phyloP scores from a whole-genome alignment of 2,329 filamentous ascomycete species.

The Albifimbria verrucaria region DNA sequence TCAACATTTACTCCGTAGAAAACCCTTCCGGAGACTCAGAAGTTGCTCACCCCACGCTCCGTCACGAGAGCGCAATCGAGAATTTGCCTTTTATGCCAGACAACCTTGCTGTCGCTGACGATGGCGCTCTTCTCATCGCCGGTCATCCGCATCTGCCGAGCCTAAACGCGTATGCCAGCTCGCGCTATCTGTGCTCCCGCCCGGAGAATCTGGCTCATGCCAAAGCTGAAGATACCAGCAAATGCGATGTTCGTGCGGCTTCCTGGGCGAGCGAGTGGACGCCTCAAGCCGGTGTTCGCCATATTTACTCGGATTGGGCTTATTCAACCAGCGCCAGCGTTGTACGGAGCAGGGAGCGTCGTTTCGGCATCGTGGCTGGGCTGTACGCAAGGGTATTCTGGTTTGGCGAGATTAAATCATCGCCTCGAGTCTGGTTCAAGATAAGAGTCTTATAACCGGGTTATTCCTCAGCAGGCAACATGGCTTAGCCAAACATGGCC shows the following conservation, averaged over 20 bases:
- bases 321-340: constrained; percentile 33
- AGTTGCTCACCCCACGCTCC: constrained; percentile 5
- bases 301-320: constrained; percentile 28
- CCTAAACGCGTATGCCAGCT: constrained; percentile 25
- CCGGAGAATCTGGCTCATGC: constrained; percentile 19
- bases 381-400: constrained; percentile 33
- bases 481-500: too few relatives aligned
- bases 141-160: constrained; percentile 35
- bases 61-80: constrained; percentile 7
- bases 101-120: constrained; percentile 30
- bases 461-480: too few relatives aligned
- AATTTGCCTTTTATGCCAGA: constrained; percentile 35
- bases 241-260: constrained; percentile 3
- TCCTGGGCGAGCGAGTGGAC: constrained; percentile 34
- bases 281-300: constrained; percentile 24
- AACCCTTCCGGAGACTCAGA: constrained; percentile 1
- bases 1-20: constrained; percentile 26
- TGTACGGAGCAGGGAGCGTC: constrained; percentile 21
- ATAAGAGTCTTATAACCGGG: too few relatives aligned
- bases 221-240: neutral
- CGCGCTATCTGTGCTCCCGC: constrained; percentile 33
- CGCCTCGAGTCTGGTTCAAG: too few relatives aligned
- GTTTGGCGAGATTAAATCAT: constrained; percentile 21
- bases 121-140: constrained; percentile 31
- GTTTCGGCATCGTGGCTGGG: constrained; percentile 32